Conservation (phyloP, 768 basidiomycete species). For the Sutorius australiensis region DNA sequence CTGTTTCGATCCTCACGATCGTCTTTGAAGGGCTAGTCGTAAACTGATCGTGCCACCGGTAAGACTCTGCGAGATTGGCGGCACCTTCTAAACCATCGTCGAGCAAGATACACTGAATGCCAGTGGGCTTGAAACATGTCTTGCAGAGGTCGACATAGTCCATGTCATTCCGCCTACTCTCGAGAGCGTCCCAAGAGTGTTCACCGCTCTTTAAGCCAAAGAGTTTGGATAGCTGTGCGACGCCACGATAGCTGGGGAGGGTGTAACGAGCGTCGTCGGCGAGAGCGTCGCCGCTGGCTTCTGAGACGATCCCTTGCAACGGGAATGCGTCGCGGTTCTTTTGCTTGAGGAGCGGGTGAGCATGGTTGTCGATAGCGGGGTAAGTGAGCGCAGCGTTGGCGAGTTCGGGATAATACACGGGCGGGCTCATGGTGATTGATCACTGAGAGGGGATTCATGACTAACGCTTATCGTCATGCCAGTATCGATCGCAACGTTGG, state of each 20-base stretch:
- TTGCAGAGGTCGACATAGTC: slow-evolving; percentile 59
- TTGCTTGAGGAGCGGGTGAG: slow-evolving; percentile 61
- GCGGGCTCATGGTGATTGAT: slow-evolving; percentile 10
- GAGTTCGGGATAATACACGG: slow-evolving; percentile 15
- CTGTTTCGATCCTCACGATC: slow-evolving; percentile 64
- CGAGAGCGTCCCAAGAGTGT: slow-evolving; percentile 58
- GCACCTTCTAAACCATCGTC: slow-evolving; percentile 66
- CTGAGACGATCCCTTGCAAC: slow-evolving; percentile 64
- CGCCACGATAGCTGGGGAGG: slow-evolving; percentile 57
- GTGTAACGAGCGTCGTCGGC: slow-evolving; percentile 50
- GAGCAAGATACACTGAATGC: slow-evolving; percentile 66
- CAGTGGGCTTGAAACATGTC: slow-evolving; percentile 48
- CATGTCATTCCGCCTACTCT: slow-evolving; percentile 38
- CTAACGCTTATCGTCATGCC: slow-evolving; percentile 47
- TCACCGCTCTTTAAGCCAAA: slow-evolving; percentile 37
- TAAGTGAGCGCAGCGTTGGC: slow-evolving; percentile 24
- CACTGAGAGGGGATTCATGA: slow-evolving; percentile 2
- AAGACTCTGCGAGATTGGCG: slow-evolving; percentile 44
- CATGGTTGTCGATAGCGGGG: slow-evolving; percentile 77
- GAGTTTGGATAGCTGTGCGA: slow-evolving; percentile 49
- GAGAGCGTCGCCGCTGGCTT: slow-evolving; percentile 54
- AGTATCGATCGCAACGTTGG: slow-evolving; percentile 51
- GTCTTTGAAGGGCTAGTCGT: slow-evolving; percentile 50
- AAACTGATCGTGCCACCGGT: slow-evolving; percentile 61
- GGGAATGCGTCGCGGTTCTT: slow-evolving; percentile 43